Evolutionary conservation across 1,284 basidiomycete genomes (phyloP), one percentile per base, ranked within the genome.

Genomic region (Sphaerobolus stellatus): DNA sequence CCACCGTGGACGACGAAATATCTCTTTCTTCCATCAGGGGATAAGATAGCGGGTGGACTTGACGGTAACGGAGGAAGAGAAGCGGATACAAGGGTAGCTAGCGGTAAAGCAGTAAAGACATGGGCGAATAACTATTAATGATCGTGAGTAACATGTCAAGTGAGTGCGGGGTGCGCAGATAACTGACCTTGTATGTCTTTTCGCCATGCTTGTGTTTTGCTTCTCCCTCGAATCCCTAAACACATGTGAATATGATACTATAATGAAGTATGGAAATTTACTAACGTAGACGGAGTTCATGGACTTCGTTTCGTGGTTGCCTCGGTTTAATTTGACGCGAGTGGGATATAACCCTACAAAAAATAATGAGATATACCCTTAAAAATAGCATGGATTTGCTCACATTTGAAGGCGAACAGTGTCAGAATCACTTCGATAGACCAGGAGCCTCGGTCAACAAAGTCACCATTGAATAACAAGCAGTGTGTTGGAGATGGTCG

Each of bases 1-100:
- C 97, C 97, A 25, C 94, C 94, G 67, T 99, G 97, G 3, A 97
- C 93, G 60, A 99, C 86, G 65, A 98, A 98, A 75, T 89, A 98
- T 30, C 95, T 86, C 70, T 95, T 97, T 50, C 77, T 70, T 13
- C 93, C 93, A 54, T 91, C 78, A 2, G 87, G 81, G n/a, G 89
- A 91, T 11, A 98, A 75, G 57, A 98, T 96, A 1, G 76, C 73
- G 27, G 72, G 54, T 65, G 64, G 33, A 67, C 63, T 71, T 57
- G 72, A 70, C 46, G 65, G 62, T 57, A 61, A 62, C 47, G 84
- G 91, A 2, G 82, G 75, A 62, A 83, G 77, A 1, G 89, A 86
- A 7, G 91, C 85, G 57, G 78, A 82, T 41, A 99, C 74, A 43
- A 99, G 79, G 6, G 94, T 96, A 20, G 94, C 86, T 34, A 99